A percentile compares a stretch with the other conserved stretches of the same genome.
These are phyloP conservation scores for Sclerotinia borealis DNA, from an alignment of 2,329 filamentous ascomycete species.

Conservation along the genomic window DNA sequence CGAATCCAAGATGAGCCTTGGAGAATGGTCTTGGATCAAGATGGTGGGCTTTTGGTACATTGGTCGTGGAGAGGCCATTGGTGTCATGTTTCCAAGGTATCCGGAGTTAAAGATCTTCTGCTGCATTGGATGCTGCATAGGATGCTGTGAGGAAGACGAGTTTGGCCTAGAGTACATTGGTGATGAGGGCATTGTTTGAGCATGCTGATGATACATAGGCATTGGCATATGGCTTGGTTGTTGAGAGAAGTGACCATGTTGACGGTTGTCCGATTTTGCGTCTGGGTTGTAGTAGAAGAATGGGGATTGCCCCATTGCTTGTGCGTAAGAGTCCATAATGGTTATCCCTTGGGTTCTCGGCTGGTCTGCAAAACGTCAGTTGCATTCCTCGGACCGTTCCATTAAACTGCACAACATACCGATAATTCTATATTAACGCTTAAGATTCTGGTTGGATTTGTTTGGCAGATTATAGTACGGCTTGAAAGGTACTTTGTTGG, in stretches of 20 bases:
- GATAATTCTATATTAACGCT: constrained; percentile 5
- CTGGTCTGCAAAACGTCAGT: constrained; percentile 25
- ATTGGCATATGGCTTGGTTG: constrained; percentile 44
- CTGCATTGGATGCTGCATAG: constrained; percentile 42
- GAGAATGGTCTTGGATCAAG: constrained; percentile 51
- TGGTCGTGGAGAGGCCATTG: constrained; percentile 68
- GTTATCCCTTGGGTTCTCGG: constrained; percentile 14
- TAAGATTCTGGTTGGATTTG: constrained; percentile 9
- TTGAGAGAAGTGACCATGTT: constrained; percentile 70
- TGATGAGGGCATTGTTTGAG: constrained; percentile 55
- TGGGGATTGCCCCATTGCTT: constrained; percentile 62
- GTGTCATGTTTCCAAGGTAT: constrained; percentile 50
- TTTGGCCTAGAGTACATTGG: constrained; percentile 60
- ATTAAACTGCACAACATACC: constrained; percentile 18
- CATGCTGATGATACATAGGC: constrained; percentile 44
- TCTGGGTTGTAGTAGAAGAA: constrained; percentile 88
- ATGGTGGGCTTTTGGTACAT: constrained; percentile 70
- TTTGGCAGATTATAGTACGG: constrained; percentile 20
- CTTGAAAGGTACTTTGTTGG: constrained; percentile 17
- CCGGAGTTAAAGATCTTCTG: constrained; percentile 29
- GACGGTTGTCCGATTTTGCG: constrained; percentile 62
- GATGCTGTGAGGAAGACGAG: constrained; percentile 58
- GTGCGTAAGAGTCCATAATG: constrained; percentile 36
- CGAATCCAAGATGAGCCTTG: constrained; percentile 64
- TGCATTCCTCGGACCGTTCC: constrained; percentile 13